Evolutionary conservation across 1,284 basidiomycete species (phyloP), one percentile per base, ranked within the genome.

Genomic region (Ceratobasidium sp.): DNA sequence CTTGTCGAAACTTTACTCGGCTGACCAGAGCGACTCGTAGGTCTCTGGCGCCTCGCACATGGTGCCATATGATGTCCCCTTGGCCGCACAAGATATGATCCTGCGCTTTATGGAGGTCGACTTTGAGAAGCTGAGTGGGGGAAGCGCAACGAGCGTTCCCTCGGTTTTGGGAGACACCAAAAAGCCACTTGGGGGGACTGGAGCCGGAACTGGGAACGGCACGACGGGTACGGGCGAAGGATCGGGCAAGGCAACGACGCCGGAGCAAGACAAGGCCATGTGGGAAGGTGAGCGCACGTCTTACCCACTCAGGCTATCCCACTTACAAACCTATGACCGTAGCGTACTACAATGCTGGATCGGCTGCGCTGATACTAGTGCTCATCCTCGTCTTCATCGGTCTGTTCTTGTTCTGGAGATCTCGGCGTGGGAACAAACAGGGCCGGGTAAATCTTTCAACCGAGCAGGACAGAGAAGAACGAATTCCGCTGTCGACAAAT

Each of bases 31-130:
- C 42, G 17, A 34, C 47, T 3, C 31, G 45, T 69, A 92, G 89
- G 85, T 93, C 35, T 91, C 90, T 78, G 93, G 93, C 70, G 93
- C 93, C 0, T 96, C 93, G 0, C 94, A 96, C 78, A 97, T 97
- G 94, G 94, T 90, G 32, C 93, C 93, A 0, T 96, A 88, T 77
- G 96, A 99, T 79, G 82, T 91, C 12, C 96, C 96, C 0, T 84
- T 93, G 68, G 87, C 90, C 34, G 84, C 94, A 3, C 95, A 98
- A 78, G 96, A 99, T 79, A 98, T 99, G 97, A 96, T 99, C 75
- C 87, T 96, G 55, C 91, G 95, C 15, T 98, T 98, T 81, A 92
- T 97, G 88, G 88, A 86, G 53, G 87, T 96, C 68, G 90, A 98
- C 80, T 91, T 96, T 74, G 85, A 89, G 32, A 84, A 86, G 3